phyloP scores from a whole-genome alignment of 352 stramenopile genomes.

The Globisporangium yorkense region DNA sequence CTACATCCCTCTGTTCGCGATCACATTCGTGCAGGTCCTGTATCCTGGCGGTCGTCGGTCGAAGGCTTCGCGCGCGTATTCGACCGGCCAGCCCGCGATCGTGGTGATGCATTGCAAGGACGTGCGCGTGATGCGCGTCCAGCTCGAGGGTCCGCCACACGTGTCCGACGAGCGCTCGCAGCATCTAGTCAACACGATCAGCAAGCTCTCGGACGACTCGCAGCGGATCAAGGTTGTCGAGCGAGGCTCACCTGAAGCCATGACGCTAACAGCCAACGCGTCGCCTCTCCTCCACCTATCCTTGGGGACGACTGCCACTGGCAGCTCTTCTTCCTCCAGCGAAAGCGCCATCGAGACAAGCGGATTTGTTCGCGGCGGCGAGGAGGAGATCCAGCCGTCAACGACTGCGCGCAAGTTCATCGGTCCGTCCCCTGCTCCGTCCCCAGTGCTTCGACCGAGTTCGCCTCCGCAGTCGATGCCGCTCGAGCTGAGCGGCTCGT shows the following conservation, averaged over 20 bases:
- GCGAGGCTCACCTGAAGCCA: neutral
- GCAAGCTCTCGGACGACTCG: constrained; percentile 42
- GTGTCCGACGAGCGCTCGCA: constrained; percentile 52
- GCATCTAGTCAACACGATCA: constrained; percentile 41
- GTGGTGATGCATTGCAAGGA: constrained; percentile 78
- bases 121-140: constrained; percentile 60
- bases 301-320: neutral
- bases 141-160: constrained; percentile 41
- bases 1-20: constrained; percentile 74
- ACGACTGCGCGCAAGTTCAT: constrained; percentile 10
- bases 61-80: constrained; percentile 46
- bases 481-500: constrained; percentile 51
- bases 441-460: constrained; percentile 33
- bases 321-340: neutral
- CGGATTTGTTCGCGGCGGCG: neutral
- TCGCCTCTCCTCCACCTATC: constrained; percentile 6
- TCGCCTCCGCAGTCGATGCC: constrained; percentile 19
- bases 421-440: constrained; percentile 23
- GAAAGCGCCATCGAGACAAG: constrained; percentile 7
- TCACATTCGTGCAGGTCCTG: constrained; percentile 52
- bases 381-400: neutral
- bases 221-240: constrained; percentile 47
- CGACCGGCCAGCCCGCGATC: constrained; percentile 42
- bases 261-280: neutral
- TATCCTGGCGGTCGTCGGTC: constrained; percentile 51